Base-by-base conservation (phyloP, 345 rosid genomes). In the Noccaea caerulescens region DNA sequence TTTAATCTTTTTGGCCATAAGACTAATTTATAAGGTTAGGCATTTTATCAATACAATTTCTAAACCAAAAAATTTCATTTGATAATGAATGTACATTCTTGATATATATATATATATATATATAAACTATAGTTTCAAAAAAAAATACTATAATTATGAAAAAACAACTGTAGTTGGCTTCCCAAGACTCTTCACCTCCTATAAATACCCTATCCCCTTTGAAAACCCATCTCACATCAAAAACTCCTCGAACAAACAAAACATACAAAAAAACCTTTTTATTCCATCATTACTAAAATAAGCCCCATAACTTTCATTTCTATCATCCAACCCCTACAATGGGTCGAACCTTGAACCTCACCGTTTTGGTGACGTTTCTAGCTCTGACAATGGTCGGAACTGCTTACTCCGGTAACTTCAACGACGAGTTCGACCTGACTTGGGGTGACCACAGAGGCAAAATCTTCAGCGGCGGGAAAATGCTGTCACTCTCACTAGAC, bases 401-500 rank as follows among this genome's bases (percentile, higher is more conserved):
- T 37, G 83, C 78, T 1, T 73, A 7, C 51, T 80, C 78, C 16
- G 82, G 83, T 20, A 82, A 59, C 71, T 86, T 88, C 75, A 63
- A 83, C 42, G 77, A 82, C 6, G 83, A 87, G 50, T 78, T 87
- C 45, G 87, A 82, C 46, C n/a, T 87, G 3, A 79, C 87, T 2
- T 84, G 87, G 85, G 93, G 90, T 30, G 87, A 68, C 13, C 73
- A 70, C 18, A 68, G 87, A 58, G 88, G 79, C 25, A 80, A 84
- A 77, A 82, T 87, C 60, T 84, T 82, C 73, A 64, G 80, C 34
- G 80, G 80, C 23, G 90, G 93, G 0, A 63, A 81, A 38, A 82
- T 87, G 58, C 39, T 87, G n/a, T 81, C 85, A 25, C 72, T 87
- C 0, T 78, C 88, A 8, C 76, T 85, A 6, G 92, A 87, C 70